Base-by-base conservation (phyloP, 2,329 filamentous ascomycete genomes). In the Aspergillus oerlinghausenensis region DNA sequence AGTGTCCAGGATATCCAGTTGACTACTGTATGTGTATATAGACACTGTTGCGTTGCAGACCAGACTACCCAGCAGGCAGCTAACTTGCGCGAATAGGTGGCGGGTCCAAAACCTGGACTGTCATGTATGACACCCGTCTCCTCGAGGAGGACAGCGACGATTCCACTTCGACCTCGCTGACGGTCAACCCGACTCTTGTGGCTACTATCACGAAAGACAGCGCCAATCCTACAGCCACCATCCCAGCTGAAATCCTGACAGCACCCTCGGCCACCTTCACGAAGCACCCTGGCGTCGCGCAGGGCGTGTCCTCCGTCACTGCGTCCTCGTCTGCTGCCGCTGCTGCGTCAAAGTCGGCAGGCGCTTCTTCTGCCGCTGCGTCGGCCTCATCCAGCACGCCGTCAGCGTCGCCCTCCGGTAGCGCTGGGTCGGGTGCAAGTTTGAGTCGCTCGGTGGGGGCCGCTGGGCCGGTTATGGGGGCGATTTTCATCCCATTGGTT, bases 1-100 rank as follows among this genome's bases (percentile, higher is more conserved):
- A 6, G 1, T 71, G 68, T 49, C 4, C 50, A 2, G 68, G 68
- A 10, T 71, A 29, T 10, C 50, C 65, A 1, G 26, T 1, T 2
- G 57, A 63, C 14, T 49, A 45, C 0, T 71, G 68, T 71, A 61
- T 54, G 67, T 54, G 10, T 23, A 4, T 17, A 11, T 10, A 10
- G 23, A 3, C 17, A 14, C 25, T 26, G 35, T 9, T n/a, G 7
- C 1, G 19, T 45, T 35, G 21, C 3, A 29, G 14, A 9, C 29
- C 45, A 23, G 49, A 2, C 21, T 1, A 3, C 6, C 7, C 14
- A 17, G 14, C 32, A 26, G n/a, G 32, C 9, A 38, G 10, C 0
- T 42, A 42, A 5, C 29, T 10, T 26, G 11, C 7, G 28, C 17
- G 35, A 25, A 2, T 50, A 67, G 65, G 65, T 21, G 65, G 65